Percentiles rank a stretch among this genome's conserved stretches.
These are phyloP conservation scores for Candida hispaniensis DNA, from an alignment of 805 yeast species.

Conservation along the genomic window DNA sequence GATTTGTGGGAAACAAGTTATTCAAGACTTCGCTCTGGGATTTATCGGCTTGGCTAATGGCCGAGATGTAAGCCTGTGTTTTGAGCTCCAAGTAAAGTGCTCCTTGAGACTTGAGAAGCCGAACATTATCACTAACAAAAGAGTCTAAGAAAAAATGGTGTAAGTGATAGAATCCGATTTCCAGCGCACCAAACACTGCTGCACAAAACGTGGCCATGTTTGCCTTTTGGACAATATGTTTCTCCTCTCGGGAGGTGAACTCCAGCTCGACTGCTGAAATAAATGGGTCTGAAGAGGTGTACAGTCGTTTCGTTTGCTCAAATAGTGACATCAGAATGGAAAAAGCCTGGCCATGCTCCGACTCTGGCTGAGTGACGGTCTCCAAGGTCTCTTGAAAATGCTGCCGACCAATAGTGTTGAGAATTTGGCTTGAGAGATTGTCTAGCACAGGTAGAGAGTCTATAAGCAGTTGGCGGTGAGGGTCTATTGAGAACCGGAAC, in stretches of 20 bases:
- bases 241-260: constrained; percentile 29
- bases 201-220: constrained; percentile 80
- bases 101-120: constrained; percentile 70
- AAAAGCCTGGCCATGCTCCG: constrained; percentile 49
- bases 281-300: constrained; percentile 56
- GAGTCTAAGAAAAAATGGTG: constrained; percentile 78
- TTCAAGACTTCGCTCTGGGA: constrained; percentile 57
- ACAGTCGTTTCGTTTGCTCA: constrained; percentile 63
- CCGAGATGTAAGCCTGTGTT: constrained; percentile 91
- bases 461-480: constrained; percentile 10
- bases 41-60: constrained; percentile 51
- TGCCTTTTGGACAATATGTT: constrained; percentile 62
- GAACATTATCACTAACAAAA: constrained; percentile 63
- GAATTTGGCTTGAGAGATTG: constrained; percentile 68
- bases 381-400: constrained; percentile 69
- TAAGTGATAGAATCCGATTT: constrained; percentile 76
- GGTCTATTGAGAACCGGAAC: constrained; percentile 34
- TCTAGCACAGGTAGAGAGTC: constrained; percentile 55
- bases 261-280: constrained; percentile 51
- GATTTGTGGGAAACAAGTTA: constrained; percentile 59
- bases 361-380: constrained; percentile 53
- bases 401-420: constrained; percentile 59
- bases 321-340: constrained; percentile 62
- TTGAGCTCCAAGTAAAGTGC: constrained; percentile 73
- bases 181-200: constrained; percentile 76